A percentile compares a stretch with the other conserved stretches of the same genome.
Conservation (phyloP, 768 basidiomycete species). For the Hebeloma cylindrosporum region DNA sequence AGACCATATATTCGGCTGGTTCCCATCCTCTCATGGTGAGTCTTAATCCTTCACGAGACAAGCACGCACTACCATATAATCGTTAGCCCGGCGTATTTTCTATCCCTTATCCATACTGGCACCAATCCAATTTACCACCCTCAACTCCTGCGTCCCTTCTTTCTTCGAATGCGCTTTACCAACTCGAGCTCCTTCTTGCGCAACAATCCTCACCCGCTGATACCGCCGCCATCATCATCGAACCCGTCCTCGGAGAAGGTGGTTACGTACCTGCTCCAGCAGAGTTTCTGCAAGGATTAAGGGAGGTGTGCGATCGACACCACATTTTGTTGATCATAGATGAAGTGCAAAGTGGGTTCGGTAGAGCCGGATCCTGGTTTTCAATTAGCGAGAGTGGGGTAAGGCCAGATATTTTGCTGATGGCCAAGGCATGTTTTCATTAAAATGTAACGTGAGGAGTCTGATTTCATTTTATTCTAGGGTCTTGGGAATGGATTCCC, state of each 20-base stretch:
- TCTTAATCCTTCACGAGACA: neutral
- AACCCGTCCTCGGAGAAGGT: constrained; percentile 94
- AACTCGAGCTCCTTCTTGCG: constrained; percentile 70
- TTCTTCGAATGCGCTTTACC: constrained; percentile 66
- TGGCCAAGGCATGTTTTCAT: constrained; percentile 68
- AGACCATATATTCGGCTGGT: constrained; percentile 86
- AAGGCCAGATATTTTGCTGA: constrained; percentile 82
- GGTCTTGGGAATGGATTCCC: constrained; percentile 94
- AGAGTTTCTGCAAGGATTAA: constrained; percentile 75
- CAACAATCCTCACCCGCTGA: constrained; percentile 85
- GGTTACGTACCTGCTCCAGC: constrained; percentile 90
- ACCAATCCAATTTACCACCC: constrained; percentile 64
- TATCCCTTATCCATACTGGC: constrained; percentile 92
- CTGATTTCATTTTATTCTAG: constrained; percentile 30
- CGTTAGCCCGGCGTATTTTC: constrained; percentile 78
- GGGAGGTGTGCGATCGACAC: constrained; percentile 84
- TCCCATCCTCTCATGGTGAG: constrained; percentile 80
- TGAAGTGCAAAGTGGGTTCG: constrained; percentile 91
- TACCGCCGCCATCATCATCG: constrained; percentile 91
- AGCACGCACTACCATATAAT: neutral
- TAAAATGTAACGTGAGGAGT: neutral
- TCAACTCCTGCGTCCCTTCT: constrained; percentile 57
- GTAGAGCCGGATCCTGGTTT: constrained; percentile 81
- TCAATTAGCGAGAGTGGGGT: constrained; percentile 83
- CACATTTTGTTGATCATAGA: constrained; percentile 83